phyloP scores from a whole-genome alignment of 1,284 basidiomycete genomes.

The Tylopilus microsporus region DNA sequence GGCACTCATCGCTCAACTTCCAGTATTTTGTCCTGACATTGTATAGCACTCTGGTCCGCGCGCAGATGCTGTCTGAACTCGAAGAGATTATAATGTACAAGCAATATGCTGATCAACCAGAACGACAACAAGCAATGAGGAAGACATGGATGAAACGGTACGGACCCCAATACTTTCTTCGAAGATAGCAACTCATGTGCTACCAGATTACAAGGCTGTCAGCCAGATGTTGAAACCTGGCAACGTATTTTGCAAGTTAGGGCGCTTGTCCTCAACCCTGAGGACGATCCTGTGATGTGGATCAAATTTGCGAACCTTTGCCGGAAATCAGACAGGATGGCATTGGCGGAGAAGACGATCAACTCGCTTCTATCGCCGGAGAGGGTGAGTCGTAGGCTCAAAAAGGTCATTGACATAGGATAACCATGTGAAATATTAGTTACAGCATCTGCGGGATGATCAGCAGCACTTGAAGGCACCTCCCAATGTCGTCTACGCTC shows the following conservation, averaged over 20 bases:
- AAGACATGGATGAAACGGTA: conserved; percentile 95
- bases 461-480: conserved; percentile 75
- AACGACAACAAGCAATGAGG: conserved; percentile 80
- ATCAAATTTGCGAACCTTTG: conserved; percentile 90
- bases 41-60: conserved; percentile 86
- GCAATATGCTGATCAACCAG: conserved; percentile 89
- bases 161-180: conserved; percentile 8
- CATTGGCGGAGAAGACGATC: conserved; percentile 94
- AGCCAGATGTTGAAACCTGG: conserved; percentile 99
- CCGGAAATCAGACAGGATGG: conserved; percentile 80
- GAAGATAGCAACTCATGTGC: conserved; percentile 6
- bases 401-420: conserved; percentile 2
- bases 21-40: conserved; percentile 11
- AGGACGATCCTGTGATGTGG: conserved; percentile 97
- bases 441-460: conserved; percentile 40
- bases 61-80: conserved; percentile 97
- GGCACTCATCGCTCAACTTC: conserved; percentile 22
- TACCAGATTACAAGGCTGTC: conserved; percentile 84
- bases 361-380: conserved; percentile 80
- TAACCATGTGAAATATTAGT: conserved; percentile 20
- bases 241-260: conserved; percentile 96
- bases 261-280: conserved; percentile 88
- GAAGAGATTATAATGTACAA: conserved; percentile 99
- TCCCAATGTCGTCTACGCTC: conserved; percentile 95
- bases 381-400: conserved; percentile 37